Percentiles rank a stretch among this genome's conserved stretches.
Conservation (phyloP, 169 alveolate species). For the Eimeria necatrix region DNA sequence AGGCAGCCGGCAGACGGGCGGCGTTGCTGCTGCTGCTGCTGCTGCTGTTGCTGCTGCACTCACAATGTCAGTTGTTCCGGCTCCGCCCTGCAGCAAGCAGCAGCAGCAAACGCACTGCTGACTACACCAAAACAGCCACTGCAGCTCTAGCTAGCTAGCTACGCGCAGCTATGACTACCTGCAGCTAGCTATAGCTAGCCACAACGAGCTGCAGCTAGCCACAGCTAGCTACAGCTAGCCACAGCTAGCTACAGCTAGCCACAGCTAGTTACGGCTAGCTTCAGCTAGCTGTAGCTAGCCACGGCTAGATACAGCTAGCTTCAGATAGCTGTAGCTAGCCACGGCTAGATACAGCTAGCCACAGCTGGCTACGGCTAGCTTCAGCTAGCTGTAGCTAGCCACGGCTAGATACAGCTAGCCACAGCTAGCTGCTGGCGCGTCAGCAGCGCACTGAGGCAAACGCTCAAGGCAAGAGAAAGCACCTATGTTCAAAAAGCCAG, state of each 20-base stretch:
- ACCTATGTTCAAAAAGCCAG: not conserved
- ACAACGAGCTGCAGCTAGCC: conserved; percentile 3
- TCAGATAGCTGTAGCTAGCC: not conserved
- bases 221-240: not conserved
- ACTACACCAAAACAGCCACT: no score
- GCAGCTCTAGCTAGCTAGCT: no score
- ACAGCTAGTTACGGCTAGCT: not conserved
- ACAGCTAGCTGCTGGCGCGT: not conserved
- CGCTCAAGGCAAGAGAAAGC: no score
- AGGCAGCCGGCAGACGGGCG: conserved; percentile 64
- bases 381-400: not conserved
- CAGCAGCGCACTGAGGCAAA: not conserved
- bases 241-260: not conserved
- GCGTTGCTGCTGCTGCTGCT: conserved; percentile 25
- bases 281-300: no score
- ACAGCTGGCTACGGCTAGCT: not conserved
- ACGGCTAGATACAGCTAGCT: no score
- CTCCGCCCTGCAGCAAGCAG: conserved; percentile 18
- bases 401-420: not conserved
- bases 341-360: not conserved
- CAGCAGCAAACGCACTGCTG: not conserved
- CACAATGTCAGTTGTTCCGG: not conserved
- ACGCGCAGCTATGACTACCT: no score
- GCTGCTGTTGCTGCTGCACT: conserved; percentile 40
- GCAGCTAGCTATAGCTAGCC: not conserved